These are phyloP conservation scores for Penicillium psychrosexuale DNA, from an alignment of 2,329 filamentous ascomycete genomes.

Conservation along the genomic window DNA sequence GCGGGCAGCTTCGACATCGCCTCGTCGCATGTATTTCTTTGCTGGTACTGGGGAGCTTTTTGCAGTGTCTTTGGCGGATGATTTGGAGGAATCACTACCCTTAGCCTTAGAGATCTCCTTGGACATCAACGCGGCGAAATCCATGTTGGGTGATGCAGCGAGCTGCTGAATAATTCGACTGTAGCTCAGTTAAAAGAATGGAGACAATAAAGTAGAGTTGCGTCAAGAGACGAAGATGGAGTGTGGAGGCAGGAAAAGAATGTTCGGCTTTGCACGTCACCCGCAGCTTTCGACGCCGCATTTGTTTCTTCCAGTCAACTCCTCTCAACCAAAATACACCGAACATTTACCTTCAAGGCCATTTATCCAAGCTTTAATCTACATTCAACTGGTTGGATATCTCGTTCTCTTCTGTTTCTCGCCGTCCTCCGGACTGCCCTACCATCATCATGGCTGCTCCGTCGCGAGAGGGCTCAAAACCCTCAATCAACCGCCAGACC, in stretches of 20 bases:
- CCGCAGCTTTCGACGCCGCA: slow-evolving; percentile 17
- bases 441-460: slow-evolving; percentile 19
- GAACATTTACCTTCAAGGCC: not conserved
- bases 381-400: not conserved
- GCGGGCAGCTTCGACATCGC: slow-evolving; percentile 80
- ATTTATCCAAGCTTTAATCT: not conserved
- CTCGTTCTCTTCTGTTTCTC: not conserved
- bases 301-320: slow-evolving; percentile 10
- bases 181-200: not conserved
- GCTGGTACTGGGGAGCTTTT: slow-evolving; percentile 26
- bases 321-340: not conserved
- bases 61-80: slow-evolving; percentile 18
- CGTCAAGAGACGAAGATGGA: not conserved
- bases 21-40: slow-evolving; percentile 80
- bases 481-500: slow-evolving; percentile 62
- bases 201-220: not conserved
- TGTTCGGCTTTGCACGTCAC: slow-evolving; percentile 8
- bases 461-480: slow-evolving; percentile 29
- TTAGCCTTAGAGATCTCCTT: slow-evolving; percentile 86
- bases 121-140: slow-evolving; percentile 91
- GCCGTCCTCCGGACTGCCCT: not conserved
- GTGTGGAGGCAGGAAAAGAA: slow-evolving; percentile 10
- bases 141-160: slow-evolving; percentile 59
- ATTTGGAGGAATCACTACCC: slow-evolving; percentile 39
- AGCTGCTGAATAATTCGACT: not conserved